Conservation (phyloP, 305 asterid genomes). For the Rubia occidens region DNA sequence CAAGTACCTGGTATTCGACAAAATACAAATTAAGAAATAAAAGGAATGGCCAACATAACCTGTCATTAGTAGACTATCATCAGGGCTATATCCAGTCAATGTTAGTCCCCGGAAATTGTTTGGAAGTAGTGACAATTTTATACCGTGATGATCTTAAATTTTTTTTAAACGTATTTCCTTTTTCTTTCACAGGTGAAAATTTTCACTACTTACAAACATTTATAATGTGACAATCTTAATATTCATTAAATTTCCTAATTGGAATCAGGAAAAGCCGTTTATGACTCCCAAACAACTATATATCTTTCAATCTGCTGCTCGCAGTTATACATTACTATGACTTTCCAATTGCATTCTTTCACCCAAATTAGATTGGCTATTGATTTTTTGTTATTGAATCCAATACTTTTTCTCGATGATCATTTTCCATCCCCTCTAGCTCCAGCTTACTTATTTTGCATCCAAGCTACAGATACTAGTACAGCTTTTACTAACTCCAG, state of each 20-base stretch:
- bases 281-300: not conserved
- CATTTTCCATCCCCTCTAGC: not conserved
- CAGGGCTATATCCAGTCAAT: not conserved
- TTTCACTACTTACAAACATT: not conserved
- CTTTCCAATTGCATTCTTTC: not conserved
- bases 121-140: no score
- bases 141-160: not conserved
- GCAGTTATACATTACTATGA: not conserved
- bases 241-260: not conserved
- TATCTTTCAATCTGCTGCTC: not conserved
- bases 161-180: no score
- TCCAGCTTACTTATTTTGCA: not conserved
- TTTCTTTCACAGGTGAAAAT: not conserved
- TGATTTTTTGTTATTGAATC: not conserved
- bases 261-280: not conserved
- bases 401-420: not conserved
- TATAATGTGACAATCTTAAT: not conserved
- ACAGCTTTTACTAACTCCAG: not conserved
- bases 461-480: not conserved
- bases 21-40: not conserved
- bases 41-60: not conserved
- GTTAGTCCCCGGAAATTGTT: not conserved
- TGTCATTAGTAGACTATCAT: not conserved
- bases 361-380: not conserved
- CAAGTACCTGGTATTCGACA: not conserved